Evolutionary conservation across 2,329 filamentous ascomycete genomes (phyloP).

Genomic region (Ambrosiella cleistominuta): DNA sequence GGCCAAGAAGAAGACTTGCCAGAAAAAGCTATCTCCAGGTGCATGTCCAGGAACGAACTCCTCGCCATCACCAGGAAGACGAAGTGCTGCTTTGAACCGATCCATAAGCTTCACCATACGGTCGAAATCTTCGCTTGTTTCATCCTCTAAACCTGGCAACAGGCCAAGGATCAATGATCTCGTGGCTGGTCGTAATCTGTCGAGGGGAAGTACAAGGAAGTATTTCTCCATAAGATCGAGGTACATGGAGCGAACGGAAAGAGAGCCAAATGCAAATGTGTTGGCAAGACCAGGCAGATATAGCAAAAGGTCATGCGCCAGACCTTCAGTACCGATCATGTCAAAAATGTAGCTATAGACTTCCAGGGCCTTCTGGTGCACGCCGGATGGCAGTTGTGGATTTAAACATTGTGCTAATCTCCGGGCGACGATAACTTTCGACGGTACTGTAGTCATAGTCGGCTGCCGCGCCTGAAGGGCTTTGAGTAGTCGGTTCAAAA

Average conservation of each 20-base stretch:
- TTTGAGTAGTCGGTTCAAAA: slow-evolving; percentile 79
- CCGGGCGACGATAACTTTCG: slow-evolving; percentile 70
- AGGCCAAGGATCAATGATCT: slow-evolving; percentile 82
- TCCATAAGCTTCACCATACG: slow-evolving; percentile 64
- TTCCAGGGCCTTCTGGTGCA: slow-evolving; percentile 93
- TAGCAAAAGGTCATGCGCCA: slow-evolving; percentile 66
- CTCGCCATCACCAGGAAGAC: slow-evolving; percentile 24
- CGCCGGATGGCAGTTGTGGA: slow-evolving; percentile 78
- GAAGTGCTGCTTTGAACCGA: slow-evolving; percentile 53
- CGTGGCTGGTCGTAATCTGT: slow-evolving; percentile 64
- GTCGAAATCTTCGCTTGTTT: slow-evolving; percentile 94
- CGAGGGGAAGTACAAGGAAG: slow-evolving; percentile 53
- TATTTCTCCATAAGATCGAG: slow-evolving; percentile 69
- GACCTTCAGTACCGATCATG: slow-evolving; percentile 61
- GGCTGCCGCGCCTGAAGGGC: slow-evolving; percentile 74
- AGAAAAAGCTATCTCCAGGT: slow-evolving; percentile 73
- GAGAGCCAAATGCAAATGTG: slow-evolving; percentile 83
- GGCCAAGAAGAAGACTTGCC: slow-evolving; percentile 93
- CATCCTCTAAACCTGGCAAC: slow-evolving; percentile 81
- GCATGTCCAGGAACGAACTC: slow-evolving; percentile 34
- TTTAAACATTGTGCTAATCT: slow-evolving; percentile 90
- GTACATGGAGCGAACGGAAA: slow-evolving; percentile 74
- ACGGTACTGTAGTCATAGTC: slow-evolving; percentile 54
- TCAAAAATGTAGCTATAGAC: slow-evolving; percentile 83
- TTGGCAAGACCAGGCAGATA: slow-evolving; percentile 82